Evolutionary conservation across 202 grass and related monocot genomes (phyloP).

Genomic region (Zizania palustris): DNA sequence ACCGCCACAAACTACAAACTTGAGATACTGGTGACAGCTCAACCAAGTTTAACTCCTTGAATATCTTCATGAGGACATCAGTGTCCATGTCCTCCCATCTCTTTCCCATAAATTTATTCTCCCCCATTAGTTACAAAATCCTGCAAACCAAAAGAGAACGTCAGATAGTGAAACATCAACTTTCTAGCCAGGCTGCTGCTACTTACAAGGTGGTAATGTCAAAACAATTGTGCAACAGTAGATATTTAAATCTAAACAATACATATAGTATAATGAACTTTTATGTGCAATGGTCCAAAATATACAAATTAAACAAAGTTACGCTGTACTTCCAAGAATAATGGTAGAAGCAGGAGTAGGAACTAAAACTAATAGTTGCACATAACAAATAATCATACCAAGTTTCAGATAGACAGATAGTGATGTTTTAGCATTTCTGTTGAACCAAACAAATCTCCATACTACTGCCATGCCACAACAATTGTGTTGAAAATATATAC

Average conservation of each 20-base stretch:
- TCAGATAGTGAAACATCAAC: constrained; percentile 15
- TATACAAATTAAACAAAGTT: neutral
- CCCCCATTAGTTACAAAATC: constrained; percentile 60
- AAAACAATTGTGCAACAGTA: neutral
- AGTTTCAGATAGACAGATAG: neutral
- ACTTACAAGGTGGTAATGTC: neutral
- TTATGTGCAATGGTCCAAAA: neutral
- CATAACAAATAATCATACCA: neutral
- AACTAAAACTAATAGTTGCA: too few relatives aligned
- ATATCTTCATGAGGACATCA: constrained; percentile 98
- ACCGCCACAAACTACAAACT: constrained; percentile 76
- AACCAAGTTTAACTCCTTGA: constrained; percentile 91
- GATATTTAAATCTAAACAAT: constrained; percentile 19
- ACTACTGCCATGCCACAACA: neutral
- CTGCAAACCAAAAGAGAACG: constrained; percentile 38
- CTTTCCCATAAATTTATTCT: constrained; percentile 70
- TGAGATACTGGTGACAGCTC: constrained; percentile 82
- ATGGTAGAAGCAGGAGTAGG: too few relatives aligned
- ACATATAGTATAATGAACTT: constrained; percentile 1
- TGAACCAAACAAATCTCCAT: neutral
- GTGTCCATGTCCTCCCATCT: constrained; percentile 99
- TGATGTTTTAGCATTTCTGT: neutral
- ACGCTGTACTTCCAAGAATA: neutral
- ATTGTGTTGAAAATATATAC: neutral
- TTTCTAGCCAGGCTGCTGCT: neutral